Evolutionary conservation across 2,329 filamentous ascomycete species (phyloP).

Genomic region (Pestalotiopsis sp.): DNA sequence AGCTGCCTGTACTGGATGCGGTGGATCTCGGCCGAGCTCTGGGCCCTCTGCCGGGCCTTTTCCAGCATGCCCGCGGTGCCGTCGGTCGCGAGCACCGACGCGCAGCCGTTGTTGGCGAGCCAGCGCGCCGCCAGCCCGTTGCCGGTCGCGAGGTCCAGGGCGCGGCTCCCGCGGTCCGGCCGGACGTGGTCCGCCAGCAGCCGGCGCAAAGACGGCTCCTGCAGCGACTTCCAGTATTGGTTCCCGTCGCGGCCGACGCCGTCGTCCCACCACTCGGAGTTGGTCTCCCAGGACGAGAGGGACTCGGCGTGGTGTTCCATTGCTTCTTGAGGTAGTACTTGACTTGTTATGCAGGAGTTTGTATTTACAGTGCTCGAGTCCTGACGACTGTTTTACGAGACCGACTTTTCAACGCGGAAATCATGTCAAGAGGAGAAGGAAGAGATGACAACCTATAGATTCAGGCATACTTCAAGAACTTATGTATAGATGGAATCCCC

Average conservation of each 20-base stretch:
- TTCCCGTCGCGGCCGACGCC: conserved; percentile 42
- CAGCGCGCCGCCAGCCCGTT: conserved; percentile 51
- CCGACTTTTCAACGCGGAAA: neutral
- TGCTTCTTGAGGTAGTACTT: neutral
- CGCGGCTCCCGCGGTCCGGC: conserved; percentile 26
- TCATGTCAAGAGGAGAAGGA: neutral
- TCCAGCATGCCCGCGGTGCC: conserved; percentile 43
- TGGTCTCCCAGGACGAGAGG: conserved; percentile 40
- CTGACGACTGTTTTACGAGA: neutral
- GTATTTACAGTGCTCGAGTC: neutral
- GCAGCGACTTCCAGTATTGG: conserved; percentile 45
- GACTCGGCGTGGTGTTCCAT: conserved; percentile 20
- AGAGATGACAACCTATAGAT: neutral
- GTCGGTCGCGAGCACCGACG: conserved; percentile 46
- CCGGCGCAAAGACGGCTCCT: conserved; percentile 41
- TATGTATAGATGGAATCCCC: neutral
- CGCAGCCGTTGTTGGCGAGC: conserved; percentile 37
- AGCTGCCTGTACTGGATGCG: conserved; percentile 34
- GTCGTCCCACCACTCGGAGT: conserved; percentile 45
- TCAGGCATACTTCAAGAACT: neutral
- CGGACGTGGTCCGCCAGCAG: conserved; percentile 29
- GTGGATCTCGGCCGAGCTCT: conserved; percentile 14
- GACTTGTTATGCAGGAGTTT: neutral
- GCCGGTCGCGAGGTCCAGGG: conserved; percentile 51
- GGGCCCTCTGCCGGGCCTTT: conserved; percentile 29